Evolutionary conservation across 1,139 yeast species (phyloP).

Genomic region (Martiniozyma asiatica): DNA sequence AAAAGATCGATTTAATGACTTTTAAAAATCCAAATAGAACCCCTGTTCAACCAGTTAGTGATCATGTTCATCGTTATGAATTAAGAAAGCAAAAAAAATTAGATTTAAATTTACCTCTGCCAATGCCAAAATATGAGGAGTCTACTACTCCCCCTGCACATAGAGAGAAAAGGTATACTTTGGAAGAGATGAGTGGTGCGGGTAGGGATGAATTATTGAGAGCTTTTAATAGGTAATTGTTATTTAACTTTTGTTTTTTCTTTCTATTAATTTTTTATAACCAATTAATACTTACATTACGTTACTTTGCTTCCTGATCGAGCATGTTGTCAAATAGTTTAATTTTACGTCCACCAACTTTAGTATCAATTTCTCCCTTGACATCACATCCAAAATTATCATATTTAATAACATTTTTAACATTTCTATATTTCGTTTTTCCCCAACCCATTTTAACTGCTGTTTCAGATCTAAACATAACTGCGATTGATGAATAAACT

Average conservation of each 20-base stretch:
- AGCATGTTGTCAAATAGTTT: conserved; percentile 5
- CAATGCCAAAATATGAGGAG: too few species aligned
- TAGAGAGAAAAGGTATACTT: too few species aligned
- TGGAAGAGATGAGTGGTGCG: too few species aligned
- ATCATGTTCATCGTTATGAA: too few species aligned
- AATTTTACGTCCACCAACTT: conserved; percentile 3
- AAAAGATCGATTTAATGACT: conserved; percentile 2
- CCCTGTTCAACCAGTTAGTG: too few species aligned
- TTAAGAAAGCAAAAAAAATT: too few species aligned
- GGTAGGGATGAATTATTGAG: too few species aligned
- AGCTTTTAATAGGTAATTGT: neutral
- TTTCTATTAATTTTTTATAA: neutral
- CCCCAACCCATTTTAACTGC: conserved; percentile 4
- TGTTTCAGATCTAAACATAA: conserved; percentile 1
- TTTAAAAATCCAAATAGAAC: conserved; percentile 1
- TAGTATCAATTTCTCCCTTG: conserved; percentile 4
- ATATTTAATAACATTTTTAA: neutral
- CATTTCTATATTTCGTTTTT: neutral
- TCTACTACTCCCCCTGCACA: too few species aligned
- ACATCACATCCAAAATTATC: too few species aligned
- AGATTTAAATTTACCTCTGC: too few species aligned
- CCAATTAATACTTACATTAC: neutral
- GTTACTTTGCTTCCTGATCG: neutral
- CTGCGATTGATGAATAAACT: conserved; percentile 3
- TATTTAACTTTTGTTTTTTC: neutral